These are phyloP conservation scores for Phoma sp. DNA, from an alignment of 2,329 filamentous ascomycete genomes.

Conservation along the genomic window DNA sequence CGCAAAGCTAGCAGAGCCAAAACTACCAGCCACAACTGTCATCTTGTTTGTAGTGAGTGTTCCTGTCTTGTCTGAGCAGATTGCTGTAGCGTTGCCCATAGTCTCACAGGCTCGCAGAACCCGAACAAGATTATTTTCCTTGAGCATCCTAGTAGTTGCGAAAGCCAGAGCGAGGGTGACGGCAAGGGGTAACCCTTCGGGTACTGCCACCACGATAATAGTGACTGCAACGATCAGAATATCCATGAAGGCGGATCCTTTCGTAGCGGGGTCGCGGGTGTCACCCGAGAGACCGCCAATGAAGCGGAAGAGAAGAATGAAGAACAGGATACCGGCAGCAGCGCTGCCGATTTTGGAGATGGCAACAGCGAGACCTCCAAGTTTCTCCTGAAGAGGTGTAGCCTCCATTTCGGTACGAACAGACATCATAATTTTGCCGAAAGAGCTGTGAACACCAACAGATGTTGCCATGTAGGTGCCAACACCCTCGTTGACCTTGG, in stretches of 20 bases:
- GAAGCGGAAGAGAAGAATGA: conserved; percentile 50
- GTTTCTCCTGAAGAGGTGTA: conserved; percentile 62
- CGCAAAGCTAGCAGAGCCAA: conserved; percentile 52
- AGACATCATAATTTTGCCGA: conserved; percentile 64
- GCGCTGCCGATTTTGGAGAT: conserved; percentile 59
- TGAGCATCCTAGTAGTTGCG: conserved; percentile 45
- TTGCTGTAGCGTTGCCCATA: conserved; percentile 46
- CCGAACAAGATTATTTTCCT: conserved; percentile 46
- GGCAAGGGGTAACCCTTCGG: conserved; percentile 48
- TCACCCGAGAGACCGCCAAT: conserved; percentile 40
- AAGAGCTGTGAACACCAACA: conserved; percentile 62
- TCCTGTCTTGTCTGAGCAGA: conserved; percentile 48
- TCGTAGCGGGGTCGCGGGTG: conserved; percentile 31
- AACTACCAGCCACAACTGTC: conserved; percentile 50
- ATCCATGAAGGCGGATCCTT: conserved; percentile 48
- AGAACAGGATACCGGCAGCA: conserved; percentile 48
- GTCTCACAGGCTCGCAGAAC: conserved; percentile 44
- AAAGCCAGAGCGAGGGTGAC: conserved; percentile 47
- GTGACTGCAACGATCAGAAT: conserved; percentile 53
- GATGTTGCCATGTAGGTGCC: conserved; percentile 63
- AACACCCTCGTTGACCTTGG: conserved; percentile 59
- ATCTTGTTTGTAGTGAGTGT: conserved; percentile 50
- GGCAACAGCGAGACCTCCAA: conserved; percentile 58
- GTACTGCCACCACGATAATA: conserved; percentile 52
- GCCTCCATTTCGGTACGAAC: conserved; percentile 60